phyloP scores from a whole-genome alignment of 2,329 filamentous ascomycete genomes.

The Pezicula neosporulosa region DNA sequence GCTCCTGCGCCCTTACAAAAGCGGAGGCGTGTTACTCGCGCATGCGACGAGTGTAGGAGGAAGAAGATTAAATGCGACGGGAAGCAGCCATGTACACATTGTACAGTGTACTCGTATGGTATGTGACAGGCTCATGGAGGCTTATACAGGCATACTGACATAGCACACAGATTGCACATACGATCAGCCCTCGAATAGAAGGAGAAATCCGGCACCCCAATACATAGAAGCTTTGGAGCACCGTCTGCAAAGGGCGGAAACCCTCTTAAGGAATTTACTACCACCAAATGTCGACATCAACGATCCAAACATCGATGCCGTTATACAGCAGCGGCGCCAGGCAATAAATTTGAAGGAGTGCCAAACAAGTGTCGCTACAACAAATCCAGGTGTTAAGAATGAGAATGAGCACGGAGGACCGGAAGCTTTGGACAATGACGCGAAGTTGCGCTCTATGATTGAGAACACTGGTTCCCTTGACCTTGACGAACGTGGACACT shows the following conservation, averaged over 20 bases:
- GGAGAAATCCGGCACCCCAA: slow-evolving; percentile 68
- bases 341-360: slow-evolving; percentile 39
- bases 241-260: slow-evolving; percentile 67
- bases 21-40: slow-evolving; percentile 72
- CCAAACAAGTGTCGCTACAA: slow-evolving; percentile 26
- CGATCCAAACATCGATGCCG: slow-evolving; percentile 77
- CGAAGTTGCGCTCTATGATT: slow-evolving; percentile 88
- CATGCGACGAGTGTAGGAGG: slow-evolving; percentile 77
- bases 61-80: slow-evolving; percentile 90
- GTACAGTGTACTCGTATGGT: slow-evolving; percentile 98
- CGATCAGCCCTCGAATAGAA: slow-evolving; percentile 73
- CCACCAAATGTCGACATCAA: slow-evolving; percentile 66
- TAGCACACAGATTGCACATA: slow-evolving; percentile 64
- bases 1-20: slow-evolving; percentile 60
- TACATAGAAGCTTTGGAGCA: slow-evolving; percentile 71
- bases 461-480: slow-evolving; percentile 88
- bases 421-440: slow-evolving; percentile 46
- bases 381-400: slow-evolving; percentile 3
- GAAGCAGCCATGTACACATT: slow-evolving; percentile 89
- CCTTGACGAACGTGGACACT: slow-evolving; percentile 84
- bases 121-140: slow-evolving; percentile 27
- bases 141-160: background rate
- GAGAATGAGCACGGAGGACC: background rate
- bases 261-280: slow-evolving; percentile 57
- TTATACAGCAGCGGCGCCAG: slow-evolving; percentile 52